phyloP scores from a whole-genome alignment of 371 early-diverging fungal species.

The Fennellomyces sp. region DNA sequence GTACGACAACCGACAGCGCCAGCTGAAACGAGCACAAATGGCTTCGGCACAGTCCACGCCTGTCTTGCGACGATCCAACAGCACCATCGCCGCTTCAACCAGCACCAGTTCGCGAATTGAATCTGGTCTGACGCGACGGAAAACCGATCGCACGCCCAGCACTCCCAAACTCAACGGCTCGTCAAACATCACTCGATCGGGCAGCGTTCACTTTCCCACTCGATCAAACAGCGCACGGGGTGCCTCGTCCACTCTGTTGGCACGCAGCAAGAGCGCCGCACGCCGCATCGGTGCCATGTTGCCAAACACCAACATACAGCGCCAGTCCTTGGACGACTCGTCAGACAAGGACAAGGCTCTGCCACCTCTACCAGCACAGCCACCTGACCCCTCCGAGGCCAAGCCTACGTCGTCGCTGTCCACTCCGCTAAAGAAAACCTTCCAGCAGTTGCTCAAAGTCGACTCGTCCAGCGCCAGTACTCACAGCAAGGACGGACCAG shows the following conservation, averaged over 20 bases:
- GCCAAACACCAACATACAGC: conserved; percentile 14
- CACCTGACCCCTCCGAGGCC: not conserved
- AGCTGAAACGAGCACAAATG: conserved; percentile 17
- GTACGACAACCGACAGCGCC: conserved; percentile 28
- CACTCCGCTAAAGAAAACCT: conserved; percentile 18
- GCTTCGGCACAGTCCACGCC: conserved; percentile 20
- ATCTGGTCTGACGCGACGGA: conserved; percentile 16
- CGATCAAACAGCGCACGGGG: conserved; percentile 8
- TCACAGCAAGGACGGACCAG: not conserved
- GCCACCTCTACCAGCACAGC: conserved; percentile 14
- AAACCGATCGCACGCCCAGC: conserved; percentile 23
- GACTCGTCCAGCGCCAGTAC: not conserved
- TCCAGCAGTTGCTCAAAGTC: conserved; percentile 15
- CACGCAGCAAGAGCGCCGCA: conserved; percentile 28
- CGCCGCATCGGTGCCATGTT: conserved; percentile 16
- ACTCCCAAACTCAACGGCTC: conserved; percentile 5
- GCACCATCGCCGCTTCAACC: conserved; percentile 9
- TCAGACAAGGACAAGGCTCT: conserved; percentile 11
- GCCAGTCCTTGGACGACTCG: conserved; percentile 6
- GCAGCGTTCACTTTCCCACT: conserved; percentile 13
- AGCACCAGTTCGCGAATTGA: not conserved
- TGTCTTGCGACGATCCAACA: conserved; percentile 18
- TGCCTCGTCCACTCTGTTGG: conserved; percentile 13
- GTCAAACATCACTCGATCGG: conserved; percentile 10
- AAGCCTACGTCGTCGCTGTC: conserved; percentile 17